A percentile compares a stretch with the other conserved stretches of the same genome.
Conservation (phyloP, 2,329 filamentous ascomycete species). For the Neofusicoccum ribis region DNA sequence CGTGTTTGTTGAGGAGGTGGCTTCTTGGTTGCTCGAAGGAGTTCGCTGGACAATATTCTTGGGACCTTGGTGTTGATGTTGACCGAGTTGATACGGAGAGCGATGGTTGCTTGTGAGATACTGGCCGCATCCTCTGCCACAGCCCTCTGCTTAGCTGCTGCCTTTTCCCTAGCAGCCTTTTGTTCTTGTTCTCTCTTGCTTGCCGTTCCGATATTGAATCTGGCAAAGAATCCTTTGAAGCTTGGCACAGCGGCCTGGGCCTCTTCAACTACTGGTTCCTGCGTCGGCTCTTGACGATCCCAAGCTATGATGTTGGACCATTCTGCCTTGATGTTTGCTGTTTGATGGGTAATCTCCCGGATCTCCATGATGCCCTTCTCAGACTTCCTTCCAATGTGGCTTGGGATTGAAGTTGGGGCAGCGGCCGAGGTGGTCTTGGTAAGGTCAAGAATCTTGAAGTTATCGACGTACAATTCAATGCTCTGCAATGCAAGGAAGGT, state of each 20-base stretch:
- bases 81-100: constrained; percentile 84
- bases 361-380: constrained; percentile 89
- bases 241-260: neutral
- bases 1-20: constrained; percentile 86
- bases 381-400: constrained; percentile 77
- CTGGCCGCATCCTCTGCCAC: constrained; percentile 67
- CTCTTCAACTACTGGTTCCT: constrained; percentile 3
- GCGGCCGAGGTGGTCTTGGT: constrained; percentile 84
- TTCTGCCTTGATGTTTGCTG: constrained; percentile 85
- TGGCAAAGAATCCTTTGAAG: constrained; percentile 43
- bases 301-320: constrained; percentile 89
- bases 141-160: constrained; percentile 7
- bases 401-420: constrained; percentile 69
- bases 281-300: constrained; percentile 53
- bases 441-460: constrained; percentile 76
- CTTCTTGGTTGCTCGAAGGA: constrained; percentile 96
- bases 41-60: constrained; percentile 73
- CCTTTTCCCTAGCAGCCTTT: constrained; percentile 52
- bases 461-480: constrained; percentile 89
- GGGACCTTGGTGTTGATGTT: constrained; percentile 75
- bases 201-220: constrained; percentile 32
- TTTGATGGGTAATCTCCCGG: constrained; percentile 75
- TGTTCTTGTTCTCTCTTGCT: constrained; percentile 63
- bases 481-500: constrained; percentile 89
- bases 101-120: constrained; percentile 74